Percentiles rank a stretch among this genome's conserved stretches.
These are phyloP conservation scores for Bullera alba DNA, from an alignment of 768 basidiomycete species.

Conservation along the genomic window DNA sequence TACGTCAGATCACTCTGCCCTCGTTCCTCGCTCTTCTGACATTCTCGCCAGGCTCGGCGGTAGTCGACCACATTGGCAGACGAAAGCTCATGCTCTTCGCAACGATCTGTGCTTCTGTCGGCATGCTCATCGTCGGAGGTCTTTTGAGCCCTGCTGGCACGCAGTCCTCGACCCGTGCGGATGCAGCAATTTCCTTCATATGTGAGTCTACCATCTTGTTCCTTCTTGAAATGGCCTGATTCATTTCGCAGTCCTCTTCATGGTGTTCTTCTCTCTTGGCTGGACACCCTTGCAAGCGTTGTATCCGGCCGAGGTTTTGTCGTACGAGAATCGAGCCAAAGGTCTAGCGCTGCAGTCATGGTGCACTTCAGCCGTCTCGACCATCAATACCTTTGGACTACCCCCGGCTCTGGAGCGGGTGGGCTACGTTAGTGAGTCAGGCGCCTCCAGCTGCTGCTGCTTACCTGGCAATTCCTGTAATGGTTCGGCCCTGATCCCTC, in stretches of 20 bases:
- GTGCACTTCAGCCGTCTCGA: conserved; percentile 48
- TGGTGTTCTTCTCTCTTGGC: background rate
- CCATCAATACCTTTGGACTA: conserved; percentile 16
- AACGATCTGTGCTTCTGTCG: background rate
- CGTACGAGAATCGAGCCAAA: conserved; percentile 54
- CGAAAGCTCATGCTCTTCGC: background rate
- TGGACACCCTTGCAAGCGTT: conserved; percentile 50
- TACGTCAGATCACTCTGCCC: no score
- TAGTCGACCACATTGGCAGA: background rate
- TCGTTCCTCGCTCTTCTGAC: no score
- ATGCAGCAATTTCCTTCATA: background rate
- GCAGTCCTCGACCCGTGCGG: background rate
- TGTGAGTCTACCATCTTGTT: background rate
- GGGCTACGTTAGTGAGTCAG: conserved; percentile 29
- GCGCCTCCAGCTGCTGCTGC: background rate
- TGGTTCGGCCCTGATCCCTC: background rate
- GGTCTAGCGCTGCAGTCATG: conserved; percentile 52
- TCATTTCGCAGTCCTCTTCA: background rate
- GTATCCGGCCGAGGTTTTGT: conserved; percentile 55
- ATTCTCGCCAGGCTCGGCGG: no score
- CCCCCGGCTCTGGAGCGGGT: conserved; percentile 4
- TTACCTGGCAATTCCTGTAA: conserved; percentile 39
- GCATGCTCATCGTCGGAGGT: background rate
- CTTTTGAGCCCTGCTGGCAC: background rate
- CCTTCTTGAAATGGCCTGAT: background rate